Evolutionary conservation across 1,284 basidiomycete species (phyloP).

Genomic region (Ustilago vetiveriae): DNA sequence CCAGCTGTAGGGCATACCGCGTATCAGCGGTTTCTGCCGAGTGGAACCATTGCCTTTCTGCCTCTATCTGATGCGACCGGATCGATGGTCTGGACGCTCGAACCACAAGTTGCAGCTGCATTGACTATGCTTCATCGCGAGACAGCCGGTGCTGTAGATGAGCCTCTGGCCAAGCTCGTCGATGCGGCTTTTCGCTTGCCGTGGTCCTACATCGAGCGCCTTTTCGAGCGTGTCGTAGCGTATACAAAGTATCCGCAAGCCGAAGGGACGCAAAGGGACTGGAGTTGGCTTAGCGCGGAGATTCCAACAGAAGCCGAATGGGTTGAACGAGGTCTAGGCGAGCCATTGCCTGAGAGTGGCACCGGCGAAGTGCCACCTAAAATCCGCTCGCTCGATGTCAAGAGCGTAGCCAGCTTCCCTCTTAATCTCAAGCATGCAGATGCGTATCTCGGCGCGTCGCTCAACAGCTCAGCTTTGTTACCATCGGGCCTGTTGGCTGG

Average conservation of each 20-base stretch:
- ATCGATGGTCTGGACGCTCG: slow-evolving; percentile 95
- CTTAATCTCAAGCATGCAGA: slow-evolving; percentile 87
- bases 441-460: slow-evolving; percentile 76
- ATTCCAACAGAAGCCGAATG: slow-evolving; percentile 39
- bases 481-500: slow-evolving; percentile 44
- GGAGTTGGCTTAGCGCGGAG: slow-evolving; percentile 46
- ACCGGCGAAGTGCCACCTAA: slow-evolving; percentile 73
- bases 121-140: slow-evolving; percentile 75
- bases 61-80: slow-evolving; percentile 76
- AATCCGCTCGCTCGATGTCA: slow-evolving; percentile 77
- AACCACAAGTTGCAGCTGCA: slow-evolving; percentile 78
- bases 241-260: slow-evolving; percentile 64
- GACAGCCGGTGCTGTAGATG: slow-evolving; percentile 61
- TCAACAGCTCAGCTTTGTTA: slow-evolving; percentile 32
- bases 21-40: slow-evolving; percentile 93
- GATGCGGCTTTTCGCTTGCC: slow-evolving; percentile 92
- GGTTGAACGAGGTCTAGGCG: slow-evolving; percentile 35
- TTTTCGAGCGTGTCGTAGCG: slow-evolving; percentile 74
- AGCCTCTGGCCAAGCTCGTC: slow-evolving; percentile 78
- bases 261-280: slow-evolving; percentile 14
- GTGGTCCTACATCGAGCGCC: slow-evolving; percentile 76
- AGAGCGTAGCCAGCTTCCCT: slow-evolving; percentile 89
- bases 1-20: slow-evolving; percentile 72
- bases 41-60: slow-evolving; percentile 85
- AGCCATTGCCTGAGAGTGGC: slow-evolving; percentile 40